Evolutionary conservation across 139 green algal species (phyloP).

Genomic region (Trebouxia sp.): DNA sequence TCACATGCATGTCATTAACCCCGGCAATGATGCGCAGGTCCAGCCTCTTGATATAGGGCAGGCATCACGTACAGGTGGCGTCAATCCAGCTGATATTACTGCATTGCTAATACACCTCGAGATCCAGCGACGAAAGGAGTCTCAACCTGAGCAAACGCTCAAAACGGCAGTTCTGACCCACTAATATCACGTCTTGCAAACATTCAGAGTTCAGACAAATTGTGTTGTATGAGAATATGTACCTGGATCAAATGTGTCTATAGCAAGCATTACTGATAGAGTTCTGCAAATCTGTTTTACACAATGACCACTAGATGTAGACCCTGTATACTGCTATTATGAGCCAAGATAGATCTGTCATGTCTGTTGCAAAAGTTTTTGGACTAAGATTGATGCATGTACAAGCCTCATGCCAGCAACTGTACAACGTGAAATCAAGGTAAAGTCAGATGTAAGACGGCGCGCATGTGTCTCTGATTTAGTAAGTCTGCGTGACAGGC

Average conservation of each 20-base stretch:
- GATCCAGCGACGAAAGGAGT: slow-evolving; percentile 18
- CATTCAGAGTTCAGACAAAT: not conserved
- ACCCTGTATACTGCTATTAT: no score
- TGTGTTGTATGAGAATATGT: not conserved
- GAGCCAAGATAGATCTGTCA: no score
- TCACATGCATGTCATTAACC: not conserved
- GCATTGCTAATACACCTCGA: slow-evolving; percentile 92
- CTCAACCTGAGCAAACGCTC: not conserved
- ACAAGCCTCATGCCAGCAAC: no score
- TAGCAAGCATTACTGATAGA: no score
- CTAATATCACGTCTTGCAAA: not conserved
- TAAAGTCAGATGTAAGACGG: no score
- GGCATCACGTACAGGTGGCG: slow-evolving; percentile 87
- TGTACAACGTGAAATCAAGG: no score
- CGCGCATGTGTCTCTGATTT: no score
- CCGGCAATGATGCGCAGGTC: slow-evolving; percentile 44
- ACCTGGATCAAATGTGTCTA: no score
- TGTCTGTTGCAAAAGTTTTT: no score
- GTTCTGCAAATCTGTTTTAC: no score
- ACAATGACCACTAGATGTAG: no score
- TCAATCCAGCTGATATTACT: slow-evolving; percentile 93
- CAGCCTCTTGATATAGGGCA: slow-evolving; percentile 87
- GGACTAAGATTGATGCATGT: no score
- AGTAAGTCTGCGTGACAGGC: not conserved
- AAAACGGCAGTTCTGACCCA: not conserved